Base-by-base conservation (phyloP, 176 grass and related monocot species). In the Microstegium vimineum region DNA sequence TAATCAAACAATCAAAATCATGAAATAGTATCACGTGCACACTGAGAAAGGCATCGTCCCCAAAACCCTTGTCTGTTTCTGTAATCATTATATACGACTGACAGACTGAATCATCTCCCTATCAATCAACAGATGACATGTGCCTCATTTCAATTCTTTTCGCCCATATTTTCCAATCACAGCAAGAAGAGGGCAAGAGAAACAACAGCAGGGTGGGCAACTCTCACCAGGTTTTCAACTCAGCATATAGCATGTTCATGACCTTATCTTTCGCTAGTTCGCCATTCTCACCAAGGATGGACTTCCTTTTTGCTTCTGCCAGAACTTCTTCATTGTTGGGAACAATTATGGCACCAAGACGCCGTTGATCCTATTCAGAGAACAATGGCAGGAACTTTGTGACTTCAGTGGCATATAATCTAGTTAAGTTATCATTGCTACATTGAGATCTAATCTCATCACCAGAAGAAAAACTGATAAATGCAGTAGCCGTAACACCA, bases 301-400 rank as follows among this genome's bases (percentile, higher is more conserved):
- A 87, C 67, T 82, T 80, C 62, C 66, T 87, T 80, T 81, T 78
- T 52, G 86, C 89, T 56, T 77, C 34, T 79, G 88, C 86, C 54
- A 80, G 33, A 76, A 91, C 67, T 87, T 98, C 95, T 49, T 98
- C 92, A 23, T 90, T 93, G 79, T 91, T 95, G 51, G 95, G 95
- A 78, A 98, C 88, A 81, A 98, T 77, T 33, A 98, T 82, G 76
- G 95, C 92, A 73, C 95, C 92, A 49, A 93, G 82, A 45, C 92
- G 84, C 2, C 95, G 88, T 81, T 79, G 89, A 71, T 98, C 95
- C 94, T 97, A 85, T 36, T 69, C 33, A 92, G 59, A 35, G 17
- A 71, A 67, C 32, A 84, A 68, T 4, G 11, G 85, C 13, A 17
- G 30, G 18, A 86, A 69, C 23, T 81, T 56, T 10, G 18, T 73